These are phyloP conservation scores for Lavandula angustifolia DNA, from an alignment of 257 asterid genomes.

Conservation along the genomic window DNA sequence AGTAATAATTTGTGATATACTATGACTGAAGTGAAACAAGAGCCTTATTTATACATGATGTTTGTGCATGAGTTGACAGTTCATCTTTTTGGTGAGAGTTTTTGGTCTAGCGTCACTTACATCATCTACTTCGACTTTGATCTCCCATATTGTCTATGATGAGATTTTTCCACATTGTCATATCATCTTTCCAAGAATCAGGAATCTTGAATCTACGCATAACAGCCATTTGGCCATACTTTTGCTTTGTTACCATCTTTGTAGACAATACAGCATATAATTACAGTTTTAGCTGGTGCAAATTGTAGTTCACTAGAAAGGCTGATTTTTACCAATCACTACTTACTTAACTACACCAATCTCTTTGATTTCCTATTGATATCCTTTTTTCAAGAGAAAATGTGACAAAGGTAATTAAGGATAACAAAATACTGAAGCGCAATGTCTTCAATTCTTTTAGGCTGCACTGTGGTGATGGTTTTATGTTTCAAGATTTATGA, in stretches of 20 bases:
- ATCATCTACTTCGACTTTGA: background rate
- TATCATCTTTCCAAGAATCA: background rate
- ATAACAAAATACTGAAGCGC: background rate
- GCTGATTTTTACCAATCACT: background rate
- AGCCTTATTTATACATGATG: background rate
- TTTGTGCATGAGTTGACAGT: constrained; percentile 4
- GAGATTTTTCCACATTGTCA: background rate
- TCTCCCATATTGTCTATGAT: constrained; percentile 1
- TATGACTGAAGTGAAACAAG: background rate
- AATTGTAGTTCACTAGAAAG: background rate
- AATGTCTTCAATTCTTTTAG: constrained; percentile 1
- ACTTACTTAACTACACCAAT: background rate
- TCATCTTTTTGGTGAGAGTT: background rate
- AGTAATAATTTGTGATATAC: constrained; percentile 6
- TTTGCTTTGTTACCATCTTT: background rate
- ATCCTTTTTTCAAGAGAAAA: background rate
- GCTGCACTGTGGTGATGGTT: background rate
- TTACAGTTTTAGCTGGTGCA: constrained; percentile 3
- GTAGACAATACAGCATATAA: background rate
- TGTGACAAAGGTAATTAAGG: background rate
- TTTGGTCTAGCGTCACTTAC: constrained; percentile 1
- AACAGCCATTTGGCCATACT: background rate
- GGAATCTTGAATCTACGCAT: background rate
- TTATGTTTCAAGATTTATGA: constrained; percentile 2
- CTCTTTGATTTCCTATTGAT: background rate